Conservation (phyloP, 1,284 basidiomycete species). For the Sporisorium graminicola region DNA sequence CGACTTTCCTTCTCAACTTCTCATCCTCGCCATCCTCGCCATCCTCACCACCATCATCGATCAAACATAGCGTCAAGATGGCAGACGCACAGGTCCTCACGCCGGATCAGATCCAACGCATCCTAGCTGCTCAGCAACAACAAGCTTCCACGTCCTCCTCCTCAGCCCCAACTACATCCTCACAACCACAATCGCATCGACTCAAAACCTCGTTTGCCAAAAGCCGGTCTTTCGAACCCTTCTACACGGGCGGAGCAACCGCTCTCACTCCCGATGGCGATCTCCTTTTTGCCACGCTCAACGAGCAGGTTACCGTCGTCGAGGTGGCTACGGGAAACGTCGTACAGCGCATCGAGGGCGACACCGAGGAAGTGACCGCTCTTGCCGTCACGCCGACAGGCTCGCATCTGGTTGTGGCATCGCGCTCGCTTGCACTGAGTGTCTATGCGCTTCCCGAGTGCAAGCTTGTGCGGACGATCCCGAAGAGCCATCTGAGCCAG, state of each 20-base stretch:
- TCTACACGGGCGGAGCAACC: constrained; percentile 72
- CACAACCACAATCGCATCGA: constrained; percentile 4
- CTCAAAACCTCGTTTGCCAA: constrained; percentile 56
- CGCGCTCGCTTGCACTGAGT: constrained; percentile 72
- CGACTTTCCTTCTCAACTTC: constrained; percentile 6
- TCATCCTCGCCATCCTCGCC: constrained; percentile 7
- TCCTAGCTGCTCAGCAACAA: constrained; percentile 43
- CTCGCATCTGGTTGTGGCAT: constrained; percentile 72
- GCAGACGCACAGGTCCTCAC: constrained; percentile 49
- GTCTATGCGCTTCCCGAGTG: constrained; percentile 72
- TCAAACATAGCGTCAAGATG: constrained; percentile 13
- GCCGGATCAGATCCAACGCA: constrained; percentile 35
- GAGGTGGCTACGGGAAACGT: constrained; percentile 80
- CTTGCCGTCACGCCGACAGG: constrained; percentile 66
- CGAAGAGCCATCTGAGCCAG: constrained; percentile 89
- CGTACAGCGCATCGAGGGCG: constrained; percentile 71
- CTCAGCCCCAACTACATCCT: background rate
- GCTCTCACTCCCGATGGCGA: constrained; percentile 83
- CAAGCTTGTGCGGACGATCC: constrained; percentile 77
- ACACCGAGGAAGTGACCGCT: constrained; percentile 74
- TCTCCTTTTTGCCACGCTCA: constrained; percentile 85
- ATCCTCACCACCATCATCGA: background rate
- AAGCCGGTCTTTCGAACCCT: constrained; percentile 55
- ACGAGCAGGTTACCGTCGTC: constrained; percentile 86
- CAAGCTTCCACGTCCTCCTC: constrained; percentile 26